phyloP scores from a whole-genome alignment of 768 basidiomycete genomes.

The Rickenella mellea region DNA sequence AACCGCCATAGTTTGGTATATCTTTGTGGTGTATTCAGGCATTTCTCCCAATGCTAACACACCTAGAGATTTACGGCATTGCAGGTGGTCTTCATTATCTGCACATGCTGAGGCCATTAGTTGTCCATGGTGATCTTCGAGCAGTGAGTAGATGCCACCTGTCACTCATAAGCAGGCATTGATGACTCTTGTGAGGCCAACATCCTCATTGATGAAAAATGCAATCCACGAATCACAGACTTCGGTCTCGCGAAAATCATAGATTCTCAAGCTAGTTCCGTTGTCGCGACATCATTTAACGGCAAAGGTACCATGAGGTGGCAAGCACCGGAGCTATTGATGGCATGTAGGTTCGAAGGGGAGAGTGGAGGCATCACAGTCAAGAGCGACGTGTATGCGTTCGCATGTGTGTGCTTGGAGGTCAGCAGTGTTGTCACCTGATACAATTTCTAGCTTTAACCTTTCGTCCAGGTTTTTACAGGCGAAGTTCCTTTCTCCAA shows the following conservation, averaged over 20 bases:
- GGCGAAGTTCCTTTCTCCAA: not conserved
- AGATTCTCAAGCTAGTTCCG: not conserved
- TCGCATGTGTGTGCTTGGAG: not conserved
- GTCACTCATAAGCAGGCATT: not conserved
- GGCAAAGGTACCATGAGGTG: not conserved
- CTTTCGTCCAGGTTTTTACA: not conserved
- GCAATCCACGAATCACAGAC: slow-evolving; percentile 44
- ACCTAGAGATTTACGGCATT: slow-evolving; percentile 37
- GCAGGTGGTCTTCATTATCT: slow-evolving; percentile 50
- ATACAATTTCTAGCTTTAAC: not conserved
- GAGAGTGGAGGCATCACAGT: not conserved
- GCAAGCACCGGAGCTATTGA: not conserved
- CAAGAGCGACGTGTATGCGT: not conserved
- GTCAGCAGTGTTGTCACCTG: not conserved
- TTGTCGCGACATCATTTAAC: not conserved
- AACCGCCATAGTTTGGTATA: not conserved
- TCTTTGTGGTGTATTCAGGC: not conserved
- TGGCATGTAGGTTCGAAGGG: not conserved
- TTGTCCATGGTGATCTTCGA: slow-evolving; percentile 56
- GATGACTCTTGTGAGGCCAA: slow-evolving; percentile 30
- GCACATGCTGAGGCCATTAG: slow-evolving; percentile 42
- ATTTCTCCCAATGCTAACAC: not conserved
- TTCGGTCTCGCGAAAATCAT: slow-evolving; percentile 47
- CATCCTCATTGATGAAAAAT: slow-evolving; percentile 44
- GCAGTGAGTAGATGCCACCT: slow-evolving; percentile 28